Evolutionary conservation across 192 early-diverging fungal genomes (phyloP), one percentile per base, ranked within the genome.

Genomic region (Geranomyces variabilis): DNA sequence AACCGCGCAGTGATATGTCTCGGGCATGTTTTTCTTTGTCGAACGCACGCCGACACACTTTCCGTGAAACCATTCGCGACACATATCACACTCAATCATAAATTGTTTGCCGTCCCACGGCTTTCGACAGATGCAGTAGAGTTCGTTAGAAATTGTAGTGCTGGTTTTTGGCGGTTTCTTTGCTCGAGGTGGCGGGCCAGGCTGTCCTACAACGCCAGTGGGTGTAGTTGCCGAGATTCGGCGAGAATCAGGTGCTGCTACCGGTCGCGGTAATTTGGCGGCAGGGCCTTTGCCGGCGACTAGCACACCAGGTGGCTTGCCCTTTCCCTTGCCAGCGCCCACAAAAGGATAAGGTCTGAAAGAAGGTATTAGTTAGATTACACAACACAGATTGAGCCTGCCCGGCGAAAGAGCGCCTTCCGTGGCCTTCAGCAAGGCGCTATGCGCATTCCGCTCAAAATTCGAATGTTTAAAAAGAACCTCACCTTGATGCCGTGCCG

Each of bases 61-160:
- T 21, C 75, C 75, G 57, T 77, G 75, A 44, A 75, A 77, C 75
- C 75, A 77, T 68, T 77, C 75, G 34, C 70, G 21, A 48, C 75
- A 77, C 46, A 13, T 29, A 46, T 77, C 75, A 34, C 75, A 77
- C 26, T 34, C 71, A 21, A 77, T 65, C 75, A 77, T 77, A 43
- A 77, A 77, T 55, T 73, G 46, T 28, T 58, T 45, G 12, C 71
- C 75, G 48, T 77, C 75, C 26, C 66, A 71, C 22, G 28, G 34
- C 13, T 56, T 43, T 26, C 71, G 60, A 67, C 75, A 77, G 19
- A 77, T 66, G 59, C 75, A 77, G 43, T 77, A 77, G 1, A 75
- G 67, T 46, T 53, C 24, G 51, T 3, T 17, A 53, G 24, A 24
- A 53, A 24, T 53, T n/a, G 51, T 17, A 7, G 17, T 34, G 6